Percentiles rank a stretch among this genome's conserved stretches.
Conservation (phyloP, 2,329 filamentous ascomycete genomes). For the Leptographium wingfieldii region DNA sequence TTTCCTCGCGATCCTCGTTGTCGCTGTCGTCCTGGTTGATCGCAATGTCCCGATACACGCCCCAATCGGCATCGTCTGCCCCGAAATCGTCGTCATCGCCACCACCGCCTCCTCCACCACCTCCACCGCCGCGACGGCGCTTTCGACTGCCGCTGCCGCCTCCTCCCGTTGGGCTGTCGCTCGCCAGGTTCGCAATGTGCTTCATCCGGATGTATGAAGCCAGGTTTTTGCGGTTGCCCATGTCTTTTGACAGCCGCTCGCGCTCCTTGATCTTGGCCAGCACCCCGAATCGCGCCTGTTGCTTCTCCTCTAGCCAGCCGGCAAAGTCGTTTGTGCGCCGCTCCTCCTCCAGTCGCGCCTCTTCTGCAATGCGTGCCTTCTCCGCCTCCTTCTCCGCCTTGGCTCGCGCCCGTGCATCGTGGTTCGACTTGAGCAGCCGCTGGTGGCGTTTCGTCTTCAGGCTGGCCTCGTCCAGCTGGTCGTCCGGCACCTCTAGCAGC, state of each 20-base stretch:
- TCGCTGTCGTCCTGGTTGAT: constrained; percentile 60
- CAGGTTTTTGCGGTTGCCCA: constrained; percentile 91
- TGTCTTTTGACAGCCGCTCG: constrained; percentile 82
- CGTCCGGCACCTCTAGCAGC: constrained; percentile 78
- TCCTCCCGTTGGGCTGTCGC: constrained; percentile 54
- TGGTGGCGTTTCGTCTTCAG: constrained; percentile 91
- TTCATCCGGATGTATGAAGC: constrained; percentile 98
- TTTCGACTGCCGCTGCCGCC: constrained; percentile 17
- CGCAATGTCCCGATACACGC: constrained; percentile 82
- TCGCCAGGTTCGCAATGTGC: constrained; percentile 87
- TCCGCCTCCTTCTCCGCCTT: constrained; percentile 94
- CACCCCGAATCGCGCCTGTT: constrained; percentile 55
- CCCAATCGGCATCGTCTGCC: constrained; percentile 96
- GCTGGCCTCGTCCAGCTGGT: constrained; percentile 81
- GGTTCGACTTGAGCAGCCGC: constrained; percentile 82
- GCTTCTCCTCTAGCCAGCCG: constrained; percentile 73
- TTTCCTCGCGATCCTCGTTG: constrained; percentile 86
- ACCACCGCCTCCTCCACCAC: constrained; percentile 63
- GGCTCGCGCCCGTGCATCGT: constrained; percentile 83
- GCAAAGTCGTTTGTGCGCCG: constrained; percentile 75
- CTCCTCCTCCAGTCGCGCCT: constrained; percentile 72
- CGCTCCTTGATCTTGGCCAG: constrained; percentile 85
- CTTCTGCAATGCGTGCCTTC: constrained; percentile 70
- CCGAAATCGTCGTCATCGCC: constrained; percentile 77
- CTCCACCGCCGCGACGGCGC: constrained; percentile 44